A percentile compares a stretch with the other conserved stretches of the same genome.
Conservation (phyloP, 768 basidiomycete genomes). For the Mycena sanguinolenta region DNA sequence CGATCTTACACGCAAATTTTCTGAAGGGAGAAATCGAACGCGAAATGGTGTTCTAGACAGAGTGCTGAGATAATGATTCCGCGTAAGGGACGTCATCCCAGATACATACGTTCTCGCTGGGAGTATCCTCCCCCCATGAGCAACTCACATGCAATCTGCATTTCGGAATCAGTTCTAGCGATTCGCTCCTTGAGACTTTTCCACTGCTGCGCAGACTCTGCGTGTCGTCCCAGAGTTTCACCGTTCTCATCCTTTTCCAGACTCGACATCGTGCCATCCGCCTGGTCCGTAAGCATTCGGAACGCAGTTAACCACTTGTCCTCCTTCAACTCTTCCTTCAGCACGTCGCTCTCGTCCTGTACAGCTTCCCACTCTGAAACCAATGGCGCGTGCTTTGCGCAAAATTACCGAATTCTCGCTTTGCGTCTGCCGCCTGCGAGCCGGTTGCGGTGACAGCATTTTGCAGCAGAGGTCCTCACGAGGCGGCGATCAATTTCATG, state of each 20-base stretch:
- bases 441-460: conserved; percentile 61
- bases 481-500: conserved; percentile 76
- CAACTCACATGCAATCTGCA: conserved; percentile 77
- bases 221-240: conserved; percentile 90
- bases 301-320: conserved; percentile 98
- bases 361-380: conserved; percentile 85
- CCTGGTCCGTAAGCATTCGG: conserved; percentile 93
- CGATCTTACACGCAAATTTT: conserved; percentile 80
- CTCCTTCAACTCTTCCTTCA: conserved; percentile 94
- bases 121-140: conserved; percentile 66
- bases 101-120: conserved; percentile 80
- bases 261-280: conserved; percentile 97
- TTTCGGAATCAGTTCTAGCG: conserved; percentile 82
- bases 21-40: conserved; percentile 86
- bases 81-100: conserved; percentile 54
- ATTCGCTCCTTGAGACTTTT: conserved; percentile 84
- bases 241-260: conserved; percentile 97
- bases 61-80: conserved; percentile 75
- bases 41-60: conserved; percentile 76
- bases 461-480: conserved; percentile 71
- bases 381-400: conserved; percentile 81
- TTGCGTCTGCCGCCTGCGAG: conserved; percentile 50
- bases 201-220: conserved; percentile 92
- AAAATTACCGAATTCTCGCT: conserved; percentile 66
- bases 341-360: conserved; percentile 81